phyloP scores from a whole-genome alignment of 495 filamentous ascomycete genomes.

The Melanomma pulvis-pyrius region DNA sequence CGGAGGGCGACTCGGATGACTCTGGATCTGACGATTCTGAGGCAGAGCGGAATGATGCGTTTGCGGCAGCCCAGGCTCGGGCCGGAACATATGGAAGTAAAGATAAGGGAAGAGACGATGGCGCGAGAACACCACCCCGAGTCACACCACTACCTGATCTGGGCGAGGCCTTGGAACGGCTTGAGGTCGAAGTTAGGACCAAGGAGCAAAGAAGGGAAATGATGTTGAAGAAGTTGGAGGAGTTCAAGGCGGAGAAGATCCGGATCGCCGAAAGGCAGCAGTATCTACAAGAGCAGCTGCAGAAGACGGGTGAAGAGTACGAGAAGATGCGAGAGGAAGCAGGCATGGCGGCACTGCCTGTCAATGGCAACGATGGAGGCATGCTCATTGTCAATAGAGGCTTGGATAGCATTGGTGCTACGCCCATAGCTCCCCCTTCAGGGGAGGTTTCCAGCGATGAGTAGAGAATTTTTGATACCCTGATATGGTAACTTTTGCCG shows the following conservation, averaged over 20 bases:
- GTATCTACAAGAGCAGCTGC: conserved; percentile 79
- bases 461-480: conserved; percentile 12
- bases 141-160: conserved; percentile 62
- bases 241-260: conserved; percentile 64
- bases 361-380: conserved; percentile 30
- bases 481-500: neutral
- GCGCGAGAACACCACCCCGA: conserved; percentile 57
- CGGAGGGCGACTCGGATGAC: conserved; percentile 61
- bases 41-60: conserved; percentile 77
- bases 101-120: conserved; percentile 40
- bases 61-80: conserved; percentile 83
- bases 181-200: conserved; percentile 56
- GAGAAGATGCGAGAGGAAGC: conserved; percentile 61
- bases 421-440: conserved; percentile 44
- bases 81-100: conserved; percentile 68
- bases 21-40: conserved; percentile 70
- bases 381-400: conserved; percentile 46
- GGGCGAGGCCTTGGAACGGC: conserved; percentile 51
- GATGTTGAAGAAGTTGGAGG: conserved; percentile 62
- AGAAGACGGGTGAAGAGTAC: conserved; percentile 81
- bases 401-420: conserved; percentile 65
- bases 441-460: conserved; percentile 22
- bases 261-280: conserved; percentile 74
- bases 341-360: conserved; percentile 44
- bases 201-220: conserved; percentile 59